Conservation (phyloP, 768 basidiomycete species). For the Serendipita sp. region DNA sequence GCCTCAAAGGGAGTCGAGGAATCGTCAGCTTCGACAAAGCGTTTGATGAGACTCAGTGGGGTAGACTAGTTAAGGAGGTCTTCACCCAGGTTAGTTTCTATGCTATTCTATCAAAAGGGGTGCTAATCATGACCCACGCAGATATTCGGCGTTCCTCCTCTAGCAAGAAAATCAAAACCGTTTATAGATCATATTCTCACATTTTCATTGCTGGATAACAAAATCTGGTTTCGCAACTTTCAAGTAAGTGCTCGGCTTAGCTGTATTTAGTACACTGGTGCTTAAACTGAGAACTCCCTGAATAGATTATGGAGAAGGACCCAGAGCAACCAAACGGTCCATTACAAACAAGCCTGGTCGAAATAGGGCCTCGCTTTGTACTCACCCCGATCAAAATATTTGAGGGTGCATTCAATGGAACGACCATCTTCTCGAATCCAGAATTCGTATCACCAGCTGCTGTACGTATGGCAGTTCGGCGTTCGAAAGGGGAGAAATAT, state of each 20-base stretch:
- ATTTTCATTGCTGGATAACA: conserved; percentile 87
- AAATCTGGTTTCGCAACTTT: conserved; percentile 99
- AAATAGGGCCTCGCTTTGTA: conserved; percentile 96
- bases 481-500: conserved; percentile 70
- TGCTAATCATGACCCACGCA: conserved; percentile 20
- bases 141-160: conserved; percentile 91
- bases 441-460: conserved; percentile 88
- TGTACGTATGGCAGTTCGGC: conserved; percentile 50
- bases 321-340: conserved; percentile 75
- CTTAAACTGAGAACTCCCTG: not conserved
- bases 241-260: conserved; percentile 42
- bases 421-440: conserved; percentile 94
- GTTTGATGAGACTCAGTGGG: conserved; percentile 84
- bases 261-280: conserved; percentile 12
- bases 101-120: not conserved
- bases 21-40: conserved; percentile 81
- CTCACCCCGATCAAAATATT: conserved; percentile 96
- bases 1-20: conserved; percentile 87
- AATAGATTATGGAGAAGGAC: conserved; percentile 85
- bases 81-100: conserved; percentile 65
- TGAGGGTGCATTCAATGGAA: conserved; percentile 91
- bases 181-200: conserved; percentile 97
- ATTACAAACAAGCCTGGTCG: conserved; percentile 74
- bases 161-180: conserved; percentile 83
- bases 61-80: conserved; percentile 75